Evolutionary conservation across 805 yeast species (phyloP), one percentile per base, ranked within the genome.

Genomic region (Schizosaccharomyces cryophilus): DNA sequence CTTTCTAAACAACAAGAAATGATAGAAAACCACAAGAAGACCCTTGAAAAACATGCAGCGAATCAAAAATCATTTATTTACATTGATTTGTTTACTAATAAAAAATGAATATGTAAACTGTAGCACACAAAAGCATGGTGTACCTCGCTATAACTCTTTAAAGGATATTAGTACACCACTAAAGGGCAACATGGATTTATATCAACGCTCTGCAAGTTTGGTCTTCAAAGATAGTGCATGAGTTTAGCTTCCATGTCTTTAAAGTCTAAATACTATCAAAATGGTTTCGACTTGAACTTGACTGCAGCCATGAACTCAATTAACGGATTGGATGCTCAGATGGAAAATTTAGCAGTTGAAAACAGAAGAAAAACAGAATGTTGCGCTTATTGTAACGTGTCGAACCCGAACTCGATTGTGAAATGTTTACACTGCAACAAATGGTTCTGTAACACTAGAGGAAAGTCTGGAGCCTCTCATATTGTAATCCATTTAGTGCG

Each of bases 391-490:
- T 51, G 56, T 29, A 17, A 29, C 35, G 7, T 51, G 9, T 24
- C 30, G 35, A 51, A 51, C 17, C 56, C 56, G 9, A 51, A 29
- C 15, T 77, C 83, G 59, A 84, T 87, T 15, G 84, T 85, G 54
- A 81, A 83, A 65, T 89, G 96, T 73, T 78, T 79, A 62, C 74
- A 77, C 5, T 89, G 96, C 71, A 71, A 79, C 65, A 83, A 81
- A 68, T 89, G 96, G 96, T 89, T 89, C 69, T 89, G 96, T 73
- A 89, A 89, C 69, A 78, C 85, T 15, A 80, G 80, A 62, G 76
- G 78, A 24, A 74, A 72, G 59, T 71, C 79, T 13, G 72, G 78
- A 11, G 79, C 85, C 17, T 84, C 95, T 1, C 96, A 89, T 69
- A 85, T 89, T 17, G 81, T 89, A 21, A 85, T 85, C 19, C 96